Evolutionary conservation across 345 rosid species (phyloP).

Genomic region (Populus euphratica): DNA sequence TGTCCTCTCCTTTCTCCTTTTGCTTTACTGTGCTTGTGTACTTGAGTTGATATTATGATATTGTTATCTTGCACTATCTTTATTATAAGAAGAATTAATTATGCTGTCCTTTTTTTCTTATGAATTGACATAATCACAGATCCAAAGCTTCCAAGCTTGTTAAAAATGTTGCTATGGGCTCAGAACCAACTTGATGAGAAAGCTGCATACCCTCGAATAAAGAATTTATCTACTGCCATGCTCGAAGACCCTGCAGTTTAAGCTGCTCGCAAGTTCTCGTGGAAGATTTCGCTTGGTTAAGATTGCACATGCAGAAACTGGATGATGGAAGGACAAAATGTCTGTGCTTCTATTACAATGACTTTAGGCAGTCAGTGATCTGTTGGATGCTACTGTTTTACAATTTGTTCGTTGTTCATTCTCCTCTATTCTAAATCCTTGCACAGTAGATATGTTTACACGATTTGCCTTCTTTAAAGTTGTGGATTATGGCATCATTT

Average conservation of each 20-base stretch:
- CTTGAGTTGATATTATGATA: background rate
- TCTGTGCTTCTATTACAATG: slow-evolving; percentile 3
- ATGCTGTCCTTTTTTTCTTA: background rate
- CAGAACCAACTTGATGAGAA: slow-evolving; percentile 87
- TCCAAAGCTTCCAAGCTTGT: slow-evolving; percentile 89
- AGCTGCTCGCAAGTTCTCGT: slow-evolving; percentile 13
- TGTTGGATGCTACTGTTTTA: slow-evolving; percentile 17
- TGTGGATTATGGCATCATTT: background rate
- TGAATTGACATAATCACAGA: slow-evolving; percentile 37
- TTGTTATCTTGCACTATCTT: background rate
- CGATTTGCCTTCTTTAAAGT: background rate
- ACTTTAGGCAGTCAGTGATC: slow-evolving; percentile 18
- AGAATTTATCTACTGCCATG: slow-evolving; percentile 59
- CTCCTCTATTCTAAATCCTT: slow-evolving; percentile 15
- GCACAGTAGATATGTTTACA: slow-evolving; percentile 6
- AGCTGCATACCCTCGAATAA: slow-evolving; percentile 89
- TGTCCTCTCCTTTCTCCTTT: background rate
- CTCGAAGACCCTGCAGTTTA: slow-evolving; percentile 70
- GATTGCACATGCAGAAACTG: slow-evolving; percentile 7
- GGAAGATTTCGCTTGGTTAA: background rate
- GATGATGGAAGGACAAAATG: slow-evolving; percentile 11
- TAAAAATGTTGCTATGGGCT: slow-evolving; percentile 92
- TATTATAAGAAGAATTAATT: background rate
- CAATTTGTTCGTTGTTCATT: slow-evolving; percentile 18
- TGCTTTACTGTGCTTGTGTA: background rate